A percentile compares a stretch with the other conserved stretches of the same genome.
These are phyloP conservation scores for Trichomonas tenax DNA, from an alignment of 208 protist genomes.

Conservation along the genomic window DNA sequence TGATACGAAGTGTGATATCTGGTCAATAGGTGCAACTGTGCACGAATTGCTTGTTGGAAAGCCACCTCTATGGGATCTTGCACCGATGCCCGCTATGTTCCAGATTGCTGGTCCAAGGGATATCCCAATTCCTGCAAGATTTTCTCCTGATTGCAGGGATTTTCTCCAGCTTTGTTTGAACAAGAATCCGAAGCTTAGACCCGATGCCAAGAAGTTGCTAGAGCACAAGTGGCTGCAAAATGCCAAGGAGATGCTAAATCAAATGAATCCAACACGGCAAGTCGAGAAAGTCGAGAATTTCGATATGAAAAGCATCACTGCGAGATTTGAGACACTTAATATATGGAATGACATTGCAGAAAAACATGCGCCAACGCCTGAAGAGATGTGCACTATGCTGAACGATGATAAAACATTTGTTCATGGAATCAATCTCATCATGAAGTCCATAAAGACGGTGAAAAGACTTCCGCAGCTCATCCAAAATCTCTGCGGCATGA, in stretches of 20 bases:
- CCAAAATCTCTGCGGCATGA: neutral
- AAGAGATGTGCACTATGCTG: neutral
- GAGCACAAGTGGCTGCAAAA: neutral
- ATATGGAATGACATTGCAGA: neutral
- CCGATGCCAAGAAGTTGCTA: neutral
- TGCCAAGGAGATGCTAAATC: neutral
- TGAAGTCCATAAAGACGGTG: neutral
- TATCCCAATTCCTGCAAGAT: neutral
- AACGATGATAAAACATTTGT: neutral
- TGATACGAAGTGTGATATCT: slow-evolving; percentile 39
- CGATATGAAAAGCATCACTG: neutral
- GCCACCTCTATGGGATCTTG: slow-evolving; percentile 68
- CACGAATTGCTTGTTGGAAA: slow-evolving; percentile 63
- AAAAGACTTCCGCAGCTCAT: neutral
- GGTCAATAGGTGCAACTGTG: slow-evolving; percentile 58
- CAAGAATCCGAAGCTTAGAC: slow-evolving; percentile 3
- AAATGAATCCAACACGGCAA: neutral
- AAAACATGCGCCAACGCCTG: neutral
- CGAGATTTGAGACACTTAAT: neutral
- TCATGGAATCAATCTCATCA: neutral
- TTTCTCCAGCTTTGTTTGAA: neutral
- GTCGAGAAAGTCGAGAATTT: no score
- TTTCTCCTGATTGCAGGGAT: neutral
- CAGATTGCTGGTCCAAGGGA: slow-evolving; percentile 40
- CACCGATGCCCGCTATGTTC: slow-evolving; percentile 60